These are phyloP conservation scores for Sclerotinia nivalis DNA, from an alignment of 2,329 filamentous ascomycete species.

Conservation along the genomic window DNA sequence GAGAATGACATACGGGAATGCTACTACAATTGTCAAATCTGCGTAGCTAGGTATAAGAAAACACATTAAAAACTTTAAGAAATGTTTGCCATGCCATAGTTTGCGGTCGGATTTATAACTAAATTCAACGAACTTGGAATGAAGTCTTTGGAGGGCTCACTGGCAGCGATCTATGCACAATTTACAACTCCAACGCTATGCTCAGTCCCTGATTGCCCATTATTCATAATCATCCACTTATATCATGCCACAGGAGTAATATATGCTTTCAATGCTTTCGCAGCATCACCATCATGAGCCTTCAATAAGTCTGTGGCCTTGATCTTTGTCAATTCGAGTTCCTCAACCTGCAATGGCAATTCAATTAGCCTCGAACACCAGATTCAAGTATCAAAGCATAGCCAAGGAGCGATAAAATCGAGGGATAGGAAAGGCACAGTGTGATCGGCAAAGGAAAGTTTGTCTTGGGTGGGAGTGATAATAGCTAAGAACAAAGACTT, in stretches of 20 bases:
- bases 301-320: constrained; percentile 76
- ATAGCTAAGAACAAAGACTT: constrained; percentile 6
- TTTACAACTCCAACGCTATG: constrained; percentile 33
- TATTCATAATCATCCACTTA: not conserved
- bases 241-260: constrained; percentile 41
- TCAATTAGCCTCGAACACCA: constrained; percentile 25
- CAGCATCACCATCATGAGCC: constrained; percentile 67
- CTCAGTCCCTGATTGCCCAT: constrained; percentile 9
- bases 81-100: constrained; percentile 7
- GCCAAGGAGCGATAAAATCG: not conserved
- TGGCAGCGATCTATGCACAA: not conserved
- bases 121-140: not conserved
- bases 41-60: constrained; percentile 2
- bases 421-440: not conserved
- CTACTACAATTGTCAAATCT: constrained; percentile 16
- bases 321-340: constrained; percentile 69
- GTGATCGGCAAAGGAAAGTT: not conserved
- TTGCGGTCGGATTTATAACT: constrained; percentile 8
- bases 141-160: not conserved
- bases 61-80: not conserved
- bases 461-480: not conserved
- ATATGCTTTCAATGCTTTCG: constrained; percentile 66
- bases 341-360: constrained; percentile 55
- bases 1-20: not conserved
- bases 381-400: not conserved